A percentile compares a stretch with the other conserved stretches of the same genome.
phyloP scores from a whole-genome alignment of 108 stramenopile genomes.

The Pseudonitzschia pungens region DNA sequence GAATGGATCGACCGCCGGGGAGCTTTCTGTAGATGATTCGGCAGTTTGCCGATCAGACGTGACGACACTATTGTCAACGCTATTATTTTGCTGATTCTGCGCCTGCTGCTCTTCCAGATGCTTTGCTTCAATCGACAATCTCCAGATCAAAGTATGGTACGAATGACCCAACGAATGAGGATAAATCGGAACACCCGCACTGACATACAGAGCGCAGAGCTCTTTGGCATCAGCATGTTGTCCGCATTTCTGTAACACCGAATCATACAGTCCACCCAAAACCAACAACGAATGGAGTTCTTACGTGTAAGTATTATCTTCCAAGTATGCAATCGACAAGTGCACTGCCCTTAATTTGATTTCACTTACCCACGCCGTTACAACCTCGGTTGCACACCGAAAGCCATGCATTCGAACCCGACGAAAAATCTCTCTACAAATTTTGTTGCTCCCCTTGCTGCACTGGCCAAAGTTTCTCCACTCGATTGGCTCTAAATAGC shows the following conservation, averaged over 20 bases:
- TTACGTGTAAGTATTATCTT: not conserved
- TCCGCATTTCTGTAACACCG: slow-evolving; percentile 42
- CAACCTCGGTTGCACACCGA: slow-evolving; percentile 73
- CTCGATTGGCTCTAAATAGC: slow-evolving; percentile 49
- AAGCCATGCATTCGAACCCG: slow-evolving; percentile 74
- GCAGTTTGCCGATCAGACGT: not conserved
- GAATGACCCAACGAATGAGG: slow-evolving; percentile 67
- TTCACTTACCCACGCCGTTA: slow-evolving; percentile 69
- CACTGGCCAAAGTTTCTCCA: slow-evolving; percentile 46
- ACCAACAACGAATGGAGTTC: not conserved
- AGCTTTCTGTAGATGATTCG: not conserved
- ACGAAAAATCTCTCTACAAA: slow-evolving; percentile 48
- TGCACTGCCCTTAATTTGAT: not conserved
- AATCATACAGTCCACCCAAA: not conserved
- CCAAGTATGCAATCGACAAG: not conserved
- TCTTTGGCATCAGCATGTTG: slow-evolving; percentile 79
- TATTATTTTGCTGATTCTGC: not conserved
- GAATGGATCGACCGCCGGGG: slow-evolving; percentile 23
- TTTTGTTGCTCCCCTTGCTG: slow-evolving; percentile 17
- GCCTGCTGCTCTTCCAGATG: slow-evolving; percentile 17
- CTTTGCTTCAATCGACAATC: slow-evolving; percentile 64
- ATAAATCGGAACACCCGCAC: slow-evolving; percentile 77
- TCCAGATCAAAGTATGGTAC: slow-evolving; percentile 73
- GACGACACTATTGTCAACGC: not conserved
- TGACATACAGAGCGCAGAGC: slow-evolving; percentile 67